Percentiles rank a stretch among this genome's conserved stretches.
Evolutionary conservation across 73 alveolate species (phyloP).

Genomic region (Paramecium biaurelia): DNA sequence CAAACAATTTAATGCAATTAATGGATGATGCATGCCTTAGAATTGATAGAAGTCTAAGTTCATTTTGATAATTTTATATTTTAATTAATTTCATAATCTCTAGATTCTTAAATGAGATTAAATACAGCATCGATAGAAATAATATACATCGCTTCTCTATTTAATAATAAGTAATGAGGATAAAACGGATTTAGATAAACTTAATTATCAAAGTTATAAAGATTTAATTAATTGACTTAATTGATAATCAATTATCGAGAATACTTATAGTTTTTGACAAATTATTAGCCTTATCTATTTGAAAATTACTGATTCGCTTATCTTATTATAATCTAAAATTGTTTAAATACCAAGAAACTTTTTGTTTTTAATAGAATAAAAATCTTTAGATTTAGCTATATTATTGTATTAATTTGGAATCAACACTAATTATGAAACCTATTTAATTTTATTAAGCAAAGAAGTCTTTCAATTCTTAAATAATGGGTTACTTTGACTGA

Average conservation of each 20-base stretch:
- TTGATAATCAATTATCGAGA: neutral
- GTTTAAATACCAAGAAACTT: too few relatives aligned
- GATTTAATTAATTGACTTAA: neutral
- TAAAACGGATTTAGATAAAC: neutral
- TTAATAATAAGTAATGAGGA: neutral
- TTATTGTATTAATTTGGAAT: too few relatives aligned
- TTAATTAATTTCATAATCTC: neutral
- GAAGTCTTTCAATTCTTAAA: too few relatives aligned
- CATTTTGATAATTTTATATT: slow-evolving; percentile 1
- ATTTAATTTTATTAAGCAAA: too few relatives aligned
- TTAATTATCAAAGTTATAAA: neutral
- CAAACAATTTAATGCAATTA: neutral
- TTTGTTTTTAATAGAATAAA: too few relatives aligned
- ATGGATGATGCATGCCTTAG: slow-evolving; percentile 17
- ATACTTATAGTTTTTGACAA: too few relatives aligned
- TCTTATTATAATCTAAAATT: too few relatives aligned
- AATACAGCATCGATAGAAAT: neutral
- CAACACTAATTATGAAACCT: too few relatives aligned
- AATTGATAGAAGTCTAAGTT: slow-evolving; percentile 4
- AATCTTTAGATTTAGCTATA: too few relatives aligned
- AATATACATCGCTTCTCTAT: neutral
- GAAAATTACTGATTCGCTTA: too few relatives aligned
- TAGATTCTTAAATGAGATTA: neutral
- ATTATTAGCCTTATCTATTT: too few relatives aligned
- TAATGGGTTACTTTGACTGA: too few relatives aligned